These are phyloP conservation scores for Amanita polypyramis DNA, from an alignment of 768 basidiomycete genomes.

Conservation along the genomic window DNA sequence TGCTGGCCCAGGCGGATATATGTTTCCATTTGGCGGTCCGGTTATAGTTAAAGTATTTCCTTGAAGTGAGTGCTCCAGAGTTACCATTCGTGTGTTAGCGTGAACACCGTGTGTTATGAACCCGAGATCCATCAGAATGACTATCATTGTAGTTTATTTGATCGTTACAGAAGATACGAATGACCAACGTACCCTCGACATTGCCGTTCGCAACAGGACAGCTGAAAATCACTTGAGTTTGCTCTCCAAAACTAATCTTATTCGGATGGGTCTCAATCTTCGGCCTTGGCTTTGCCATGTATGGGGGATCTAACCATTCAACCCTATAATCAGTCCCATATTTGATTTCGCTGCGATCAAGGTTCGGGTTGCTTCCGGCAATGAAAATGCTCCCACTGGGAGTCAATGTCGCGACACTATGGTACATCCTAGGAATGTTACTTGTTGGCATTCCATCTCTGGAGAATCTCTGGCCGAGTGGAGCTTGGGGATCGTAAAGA, in stretches of 20 bases:
- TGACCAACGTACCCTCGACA: conserved; percentile 37
- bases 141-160: conserved; percentile 23
- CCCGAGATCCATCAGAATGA: conserved; percentile 74
- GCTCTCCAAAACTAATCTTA: conserved; percentile 34
- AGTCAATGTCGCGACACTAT: conserved; percentile 74
- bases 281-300: conserved; percentile 57
- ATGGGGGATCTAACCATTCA: conserved; percentile 80
- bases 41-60: conserved; percentile 42
- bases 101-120: conserved; percentile 72
- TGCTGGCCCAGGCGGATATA: conserved; percentile 78
- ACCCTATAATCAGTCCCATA: conserved; percentile 86
- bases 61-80: conserved; percentile 33
- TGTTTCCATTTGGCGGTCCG: conserved; percentile 49
- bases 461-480: conserved; percentile 48
- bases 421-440: conserved; percentile 65
- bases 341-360: conserved; percentile 59
- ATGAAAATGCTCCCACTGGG: conserved; percentile 67
- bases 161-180: not conserved
- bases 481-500: conserved; percentile 52
- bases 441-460: conserved; percentile 48
- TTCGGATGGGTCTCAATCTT: conserved; percentile 25
- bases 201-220: conserved; percentile 22
- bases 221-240: conserved; percentile 33
- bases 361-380: conserved; percentile 76
- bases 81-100: conserved; percentile 67